Conservation (phyloP, 2,329 filamentous ascomycete genomes). For the Talaromyces albobiverticillius region DNA sequence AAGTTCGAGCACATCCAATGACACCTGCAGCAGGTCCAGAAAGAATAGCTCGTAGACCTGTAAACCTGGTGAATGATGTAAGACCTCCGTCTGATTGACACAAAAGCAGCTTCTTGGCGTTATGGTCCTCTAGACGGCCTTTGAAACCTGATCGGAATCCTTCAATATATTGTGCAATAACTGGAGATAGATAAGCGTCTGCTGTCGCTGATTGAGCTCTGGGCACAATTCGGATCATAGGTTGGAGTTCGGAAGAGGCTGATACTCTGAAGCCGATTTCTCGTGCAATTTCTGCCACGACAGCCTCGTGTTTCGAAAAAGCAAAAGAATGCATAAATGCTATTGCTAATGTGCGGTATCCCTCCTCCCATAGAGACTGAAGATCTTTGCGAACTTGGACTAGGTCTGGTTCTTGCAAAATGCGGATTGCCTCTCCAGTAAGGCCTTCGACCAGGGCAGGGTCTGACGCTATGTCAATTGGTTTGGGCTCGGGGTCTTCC, state of each 20-base stretch:
- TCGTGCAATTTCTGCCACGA: slow-evolving; percentile 69
- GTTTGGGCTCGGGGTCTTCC: slow-evolving; percentile 22
- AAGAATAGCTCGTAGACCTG: slow-evolving; percentile 76
- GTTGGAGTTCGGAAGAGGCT: slow-evolving; percentile 72
- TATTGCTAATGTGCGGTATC: slow-evolving; percentile 35
- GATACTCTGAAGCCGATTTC: slow-evolving; percentile 77
- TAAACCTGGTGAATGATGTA: slow-evolving; percentile 58
- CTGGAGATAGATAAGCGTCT: slow-evolving; percentile 71
- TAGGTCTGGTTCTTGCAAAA: slow-evolving; percentile 58
- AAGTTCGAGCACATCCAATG: slow-evolving; percentile 87
- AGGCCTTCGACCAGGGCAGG: slow-evolving; percentile 45
- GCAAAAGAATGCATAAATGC: slow-evolving; percentile 79
- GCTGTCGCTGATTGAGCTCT: slow-evolving; percentile 70
- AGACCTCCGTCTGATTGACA: slow-evolving; percentile 78
- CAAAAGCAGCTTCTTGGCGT: slow-evolving; percentile 72
- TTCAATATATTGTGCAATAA: slow-evolving; percentile 66
- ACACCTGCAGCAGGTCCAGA: slow-evolving; percentile 87
- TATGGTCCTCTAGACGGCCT: slow-evolving; percentile 66
- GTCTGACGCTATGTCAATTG: slow-evolving; percentile 19
- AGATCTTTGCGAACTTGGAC: slow-evolving; percentile 55
- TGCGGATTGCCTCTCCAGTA: slow-evolving; percentile 61
- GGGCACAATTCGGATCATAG: slow-evolving; percentile 73
- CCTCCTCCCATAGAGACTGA: slow-evolving; percentile 46
- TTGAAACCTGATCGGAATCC: slow-evolving; percentile 61
- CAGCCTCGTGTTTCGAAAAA: slow-evolving; percentile 74